Percentiles rank a stretch among this genome's conserved stretches.
phyloP scores from a whole-genome alignment of 192 early-diverging fungal genomes.

The Coemansia sp. region DNA sequence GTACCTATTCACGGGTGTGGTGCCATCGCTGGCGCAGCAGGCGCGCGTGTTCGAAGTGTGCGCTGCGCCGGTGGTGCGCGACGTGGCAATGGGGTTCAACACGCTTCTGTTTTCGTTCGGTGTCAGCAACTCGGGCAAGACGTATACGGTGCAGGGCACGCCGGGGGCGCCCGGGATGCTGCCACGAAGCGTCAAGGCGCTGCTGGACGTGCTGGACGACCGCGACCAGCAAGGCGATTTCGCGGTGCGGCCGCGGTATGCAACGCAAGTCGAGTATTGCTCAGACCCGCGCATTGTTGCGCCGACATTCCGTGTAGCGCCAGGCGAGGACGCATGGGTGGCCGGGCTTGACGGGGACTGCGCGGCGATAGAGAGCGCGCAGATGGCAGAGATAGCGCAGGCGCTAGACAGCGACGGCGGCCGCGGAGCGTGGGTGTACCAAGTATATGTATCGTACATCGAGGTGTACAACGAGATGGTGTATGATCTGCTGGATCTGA shows the following conservation, averaged over 20 bases:
- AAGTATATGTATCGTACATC: constrained; percentile 85
- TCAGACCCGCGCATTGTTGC: constrained; percentile 36
- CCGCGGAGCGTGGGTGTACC: constrained; percentile 65
- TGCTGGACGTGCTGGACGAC: constrained; percentile 60
- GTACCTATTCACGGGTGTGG: constrained; percentile 64
- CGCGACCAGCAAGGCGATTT: constrained; percentile 41
- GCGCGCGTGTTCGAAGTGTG: constrained; percentile 62
- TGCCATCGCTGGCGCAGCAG: constrained; percentile 55
- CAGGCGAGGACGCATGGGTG: constrained; percentile 52
- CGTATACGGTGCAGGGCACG: constrained; percentile 66
- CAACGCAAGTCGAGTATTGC: constrained; percentile 51
- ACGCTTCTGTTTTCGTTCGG: constrained; percentile 73
- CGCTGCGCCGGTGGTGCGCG: constrained; percentile 59
- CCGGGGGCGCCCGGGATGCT: constrained; percentile 57
- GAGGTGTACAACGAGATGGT: constrained; percentile 91
- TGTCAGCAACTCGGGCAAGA: constrained; percentile 73
- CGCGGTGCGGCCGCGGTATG: constrained; percentile 35
- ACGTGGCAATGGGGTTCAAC: constrained; percentile 62
- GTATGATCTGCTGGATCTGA: constrained; percentile 75
- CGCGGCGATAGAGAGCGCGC: neutral
- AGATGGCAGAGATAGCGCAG: constrained; percentile 17
- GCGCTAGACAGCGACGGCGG: constrained; percentile 18
- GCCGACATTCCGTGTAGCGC: constrained; percentile 36
- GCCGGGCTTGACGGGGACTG: constrained; percentile 10
- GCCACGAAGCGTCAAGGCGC: constrained; percentile 60